phyloP scores from a whole-genome alignment of 2,329 filamentous ascomycete genomes.

The Cercospora sp. region DNA sequence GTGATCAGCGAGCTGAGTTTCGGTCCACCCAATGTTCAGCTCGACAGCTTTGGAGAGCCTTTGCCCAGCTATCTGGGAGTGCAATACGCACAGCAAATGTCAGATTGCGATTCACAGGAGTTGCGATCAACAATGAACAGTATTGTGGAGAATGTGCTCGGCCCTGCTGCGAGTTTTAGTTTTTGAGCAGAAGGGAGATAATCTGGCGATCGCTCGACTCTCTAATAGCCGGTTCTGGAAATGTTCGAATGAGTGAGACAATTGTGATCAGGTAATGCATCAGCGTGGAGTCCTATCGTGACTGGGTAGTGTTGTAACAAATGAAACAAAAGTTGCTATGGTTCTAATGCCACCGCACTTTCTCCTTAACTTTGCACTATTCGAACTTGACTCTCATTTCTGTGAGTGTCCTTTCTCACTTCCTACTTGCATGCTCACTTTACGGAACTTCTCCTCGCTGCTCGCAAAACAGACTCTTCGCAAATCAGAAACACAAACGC shows the following conservation, averaged over 20 bases:
- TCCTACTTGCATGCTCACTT: background rate
- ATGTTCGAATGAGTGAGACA: background rate
- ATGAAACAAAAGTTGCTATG: background rate
- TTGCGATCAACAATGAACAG: constrained; percentile 12
- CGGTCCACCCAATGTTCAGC: constrained; percentile 7
- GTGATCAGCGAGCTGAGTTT: constrained; percentile 6
- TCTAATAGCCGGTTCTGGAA: background rate
- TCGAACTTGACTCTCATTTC: background rate
- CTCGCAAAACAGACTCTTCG: background rate
- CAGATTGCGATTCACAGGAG: constrained; percentile 17
- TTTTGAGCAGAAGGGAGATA: constrained; percentile 4
- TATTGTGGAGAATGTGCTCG: constrained; percentile 14
- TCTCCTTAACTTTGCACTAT: background rate
- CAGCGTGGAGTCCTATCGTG: background rate
- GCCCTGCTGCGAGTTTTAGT: constrained; percentile 12
- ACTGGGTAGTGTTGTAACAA: background rate
- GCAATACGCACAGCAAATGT: background rate
- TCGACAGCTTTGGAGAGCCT: constrained; percentile 1
- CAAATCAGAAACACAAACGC: background rate
- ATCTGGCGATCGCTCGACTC: background rate
- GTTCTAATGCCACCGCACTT: background rate
- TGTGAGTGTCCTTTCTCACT: background rate
- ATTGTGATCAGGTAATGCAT: background rate
- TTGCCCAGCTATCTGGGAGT: constrained; percentile 7
- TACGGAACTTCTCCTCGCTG: background rate